Conservation (phyloP, 139 green algal species). For the Auxenochlorella protothecoides region DNA sequence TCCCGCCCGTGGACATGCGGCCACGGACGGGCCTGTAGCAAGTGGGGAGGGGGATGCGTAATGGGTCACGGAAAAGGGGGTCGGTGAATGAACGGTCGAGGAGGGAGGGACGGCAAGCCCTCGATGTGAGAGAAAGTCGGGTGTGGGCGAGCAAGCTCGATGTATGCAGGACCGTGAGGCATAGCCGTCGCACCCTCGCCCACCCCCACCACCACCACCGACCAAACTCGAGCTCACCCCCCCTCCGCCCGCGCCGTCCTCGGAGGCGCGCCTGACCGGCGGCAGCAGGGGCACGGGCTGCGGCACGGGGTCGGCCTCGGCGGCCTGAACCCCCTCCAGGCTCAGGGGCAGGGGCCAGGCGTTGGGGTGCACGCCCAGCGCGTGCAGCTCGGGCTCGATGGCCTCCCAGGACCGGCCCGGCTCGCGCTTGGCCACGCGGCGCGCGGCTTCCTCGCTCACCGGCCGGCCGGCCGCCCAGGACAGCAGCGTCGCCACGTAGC, state of each 20-base stretch:
- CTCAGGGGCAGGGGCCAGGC: conserved; percentile 38
- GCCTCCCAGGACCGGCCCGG: conserved; percentile 76
- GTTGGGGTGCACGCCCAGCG: conserved; percentile 34
- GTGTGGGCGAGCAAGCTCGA: not conserved
- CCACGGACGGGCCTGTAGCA: not conserved
- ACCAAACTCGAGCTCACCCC: not conserved
- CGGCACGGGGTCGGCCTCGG: conserved; percentile 17
- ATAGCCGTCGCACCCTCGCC: not conserved
- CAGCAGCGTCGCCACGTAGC: conserved; percentile 65
- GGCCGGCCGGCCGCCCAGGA: conserved; percentile 35
- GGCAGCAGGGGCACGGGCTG: conserved; percentile 8
- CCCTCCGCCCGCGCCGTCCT: not conserved
- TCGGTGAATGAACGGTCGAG: not conserved
- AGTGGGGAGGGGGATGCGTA: not conserved
- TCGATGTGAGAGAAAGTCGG: not conserved
- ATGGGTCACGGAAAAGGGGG: no score
- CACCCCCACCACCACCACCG: not conserved
- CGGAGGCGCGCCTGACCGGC: not conserved
- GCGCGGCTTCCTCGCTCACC: conserved; percentile 48
- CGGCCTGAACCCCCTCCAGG: conserved; percentile 9
- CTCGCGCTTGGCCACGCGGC: conserved; percentile 48
- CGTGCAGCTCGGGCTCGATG: conserved; percentile 43
- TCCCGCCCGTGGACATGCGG: not conserved
- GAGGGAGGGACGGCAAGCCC: no score
- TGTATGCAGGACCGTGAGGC: not conserved